Evolutionary conservation across 768 basidiomycete species (phyloP), one percentile per base, ranked within the genome.

Genomic region (Lentinula raphanica): DNA sequence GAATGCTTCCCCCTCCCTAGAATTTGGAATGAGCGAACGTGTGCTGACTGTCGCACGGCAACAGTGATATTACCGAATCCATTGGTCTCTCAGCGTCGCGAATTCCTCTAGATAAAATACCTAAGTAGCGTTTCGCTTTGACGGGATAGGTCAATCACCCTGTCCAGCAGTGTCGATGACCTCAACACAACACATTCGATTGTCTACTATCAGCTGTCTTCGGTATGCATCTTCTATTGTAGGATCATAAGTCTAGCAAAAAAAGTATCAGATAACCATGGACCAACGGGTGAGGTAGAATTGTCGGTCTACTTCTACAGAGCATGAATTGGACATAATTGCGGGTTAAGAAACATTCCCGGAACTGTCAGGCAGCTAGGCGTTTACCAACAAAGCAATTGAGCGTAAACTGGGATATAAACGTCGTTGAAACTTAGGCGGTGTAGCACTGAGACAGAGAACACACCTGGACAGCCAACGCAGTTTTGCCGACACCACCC

Each of bases 151-250:
- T 29, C 19, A 75, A 85, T 62, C 67, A 94, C 94, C 94, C 85
- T 98, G 94, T 29, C 94, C 94, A 50, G 95, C 95, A 65, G 95
- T 97, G 75, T 98, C 94, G 71, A 98, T 91, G 62, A 98, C 92
- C 72, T 98, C 94, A 63, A 98, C 85, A 71, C 94, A 90, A 74
- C 93, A 95, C 85, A 94, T 94, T 65, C 87, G 83, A 69, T 94
- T 93, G 73, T 96, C 94, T 62, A 97, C 93, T 58, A 94, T 86
- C 65, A 94, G 82, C 70, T 94, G 93, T 72, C 95, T 96, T 67
- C 94, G 84, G 75, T 98, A 97, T 62, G 94, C 94, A 71, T 97
- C 94, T 76, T 98, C 94, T 84, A 98, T 98, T 65, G 94, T 98
- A 57, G 94, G 94, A 77, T 98, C 94, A 73, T 98, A 98, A 54